Evolutionary conservation across 352 stramenopile species (phyloP).

Genomic region (Globisporangium nagaii): DNA sequence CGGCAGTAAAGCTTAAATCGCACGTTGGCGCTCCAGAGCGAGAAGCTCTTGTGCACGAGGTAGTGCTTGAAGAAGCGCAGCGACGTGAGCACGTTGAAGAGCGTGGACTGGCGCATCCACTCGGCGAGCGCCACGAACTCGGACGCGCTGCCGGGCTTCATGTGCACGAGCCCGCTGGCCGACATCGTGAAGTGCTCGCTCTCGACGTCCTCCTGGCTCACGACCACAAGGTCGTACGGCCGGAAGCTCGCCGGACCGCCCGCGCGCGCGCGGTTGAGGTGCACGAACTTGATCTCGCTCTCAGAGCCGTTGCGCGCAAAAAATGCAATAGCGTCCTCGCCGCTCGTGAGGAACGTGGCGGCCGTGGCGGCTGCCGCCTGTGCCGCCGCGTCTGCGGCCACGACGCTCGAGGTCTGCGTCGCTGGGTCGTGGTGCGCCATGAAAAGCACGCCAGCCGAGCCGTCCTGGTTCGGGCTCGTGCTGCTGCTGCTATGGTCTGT

Average conservation of each 20-base stretch:
- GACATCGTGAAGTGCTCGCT: slow-evolving; percentile 92
- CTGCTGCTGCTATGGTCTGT: not conserved
- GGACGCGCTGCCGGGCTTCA: slow-evolving; percentile 65
- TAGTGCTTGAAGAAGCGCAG: slow-evolving; percentile 94
- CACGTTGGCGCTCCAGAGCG: slow-evolving; percentile 84
- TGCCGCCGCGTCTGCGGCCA: slow-evolving; percentile 29
- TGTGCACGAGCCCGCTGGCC: slow-evolving; percentile 71
- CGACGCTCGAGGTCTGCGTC: slow-evolving; percentile 33
- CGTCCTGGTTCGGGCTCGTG: slow-evolving; percentile 17
- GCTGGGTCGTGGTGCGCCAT: slow-evolving; percentile 35
- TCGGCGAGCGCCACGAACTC: slow-evolving; percentile 92
- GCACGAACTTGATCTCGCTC: slow-evolving; percentile 93
- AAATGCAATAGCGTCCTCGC: slow-evolving; percentile 92
- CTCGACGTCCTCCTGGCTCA: slow-evolving; percentile 70
- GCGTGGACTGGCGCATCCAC: slow-evolving; percentile 93
- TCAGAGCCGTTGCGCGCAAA: slow-evolving; percentile 90
- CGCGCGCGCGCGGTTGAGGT: slow-evolving; percentile 79
- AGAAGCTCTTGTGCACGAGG: slow-evolving; percentile 90
- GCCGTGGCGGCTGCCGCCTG: slow-evolving; percentile 50
- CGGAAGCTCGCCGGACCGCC: slow-evolving; percentile 77
- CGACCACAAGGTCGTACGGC: slow-evolving; percentile 91
- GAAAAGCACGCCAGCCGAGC: slow-evolving; percentile 37
- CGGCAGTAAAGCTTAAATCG: slow-evolving; percentile 88
- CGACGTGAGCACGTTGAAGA: slow-evolving; percentile 94
- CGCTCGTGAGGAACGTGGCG: slow-evolving; percentile 55